Percentiles rank a stretch among this genome's conserved stretches.
These are phyloP conservation scores for Isabelozyma rhagii DNA, from an alignment of 805 yeast species.

Conservation along the genomic window DNA sequence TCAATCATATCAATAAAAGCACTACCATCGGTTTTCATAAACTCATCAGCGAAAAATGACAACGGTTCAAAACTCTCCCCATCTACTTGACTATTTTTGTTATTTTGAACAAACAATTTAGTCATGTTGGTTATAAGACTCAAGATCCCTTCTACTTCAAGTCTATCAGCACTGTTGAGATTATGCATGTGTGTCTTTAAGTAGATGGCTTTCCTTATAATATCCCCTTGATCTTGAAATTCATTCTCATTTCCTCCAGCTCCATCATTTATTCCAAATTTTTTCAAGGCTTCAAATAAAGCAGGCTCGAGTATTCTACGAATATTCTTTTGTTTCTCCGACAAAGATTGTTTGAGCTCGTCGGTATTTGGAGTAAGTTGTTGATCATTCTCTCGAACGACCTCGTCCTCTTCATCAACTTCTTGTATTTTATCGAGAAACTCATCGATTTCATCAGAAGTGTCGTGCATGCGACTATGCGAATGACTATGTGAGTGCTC, in stretches of 20 bases:
- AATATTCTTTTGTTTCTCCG: background rate
- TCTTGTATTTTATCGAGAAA: background rate
- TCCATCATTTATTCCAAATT: slow-evolving; percentile 20
- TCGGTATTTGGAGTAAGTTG: background rate
- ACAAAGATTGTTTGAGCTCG: background rate
- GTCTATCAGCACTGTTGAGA: slow-evolving; percentile 22
- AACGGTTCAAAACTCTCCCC: slow-evolving; percentile 17
- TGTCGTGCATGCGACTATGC: background rate
- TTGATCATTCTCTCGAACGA: background rate
- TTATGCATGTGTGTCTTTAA: slow-evolving; percentile 22
- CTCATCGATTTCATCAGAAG: background rate
- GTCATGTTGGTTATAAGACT: slow-evolving; percentile 2
- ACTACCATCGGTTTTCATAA: slow-evolving; percentile 73
- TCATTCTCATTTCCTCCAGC: slow-evolving; percentile 2
- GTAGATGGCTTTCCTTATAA: slow-evolving; percentile 23
- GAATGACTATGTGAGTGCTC: background rate
- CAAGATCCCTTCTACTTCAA: slow-evolving; percentile 22
- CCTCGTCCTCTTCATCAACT: background rate
- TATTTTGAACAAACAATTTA: background rate
- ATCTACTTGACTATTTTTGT: background rate
- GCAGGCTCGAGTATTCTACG: background rate
- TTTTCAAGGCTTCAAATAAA: slow-evolving; percentile 20
- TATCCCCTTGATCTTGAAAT: slow-evolving; percentile 12
- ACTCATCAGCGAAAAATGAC: slow-evolving; percentile 65
- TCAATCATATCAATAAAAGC: slow-evolving; percentile 80